Percentiles rank a stretch among this genome's conserved stretches.
phyloP scores from a whole-genome alignment of 352 stramenopile genomes.

The Lagenidium giganteum region DNA sequence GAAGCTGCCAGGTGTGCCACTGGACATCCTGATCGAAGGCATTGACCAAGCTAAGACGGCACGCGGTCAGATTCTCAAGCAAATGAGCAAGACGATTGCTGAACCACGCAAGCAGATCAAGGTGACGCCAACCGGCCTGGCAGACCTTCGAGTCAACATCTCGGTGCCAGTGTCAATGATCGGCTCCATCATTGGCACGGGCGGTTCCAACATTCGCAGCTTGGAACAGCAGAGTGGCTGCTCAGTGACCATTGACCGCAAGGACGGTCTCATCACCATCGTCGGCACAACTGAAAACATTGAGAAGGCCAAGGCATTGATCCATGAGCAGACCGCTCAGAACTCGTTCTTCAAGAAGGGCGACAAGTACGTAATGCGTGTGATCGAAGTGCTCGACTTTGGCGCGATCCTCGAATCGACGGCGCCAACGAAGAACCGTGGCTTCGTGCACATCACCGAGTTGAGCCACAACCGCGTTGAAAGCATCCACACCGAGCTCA shows the following conservation, averaged over 20 bases:
- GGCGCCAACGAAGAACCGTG: constrained; percentile 71
- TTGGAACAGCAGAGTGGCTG: constrained; percentile 62
- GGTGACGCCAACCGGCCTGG: constrained; percentile 24
- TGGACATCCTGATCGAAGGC: constrained; percentile 80
- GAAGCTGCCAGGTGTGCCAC: constrained; percentile 88
- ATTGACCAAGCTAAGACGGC: constrained; percentile 83
- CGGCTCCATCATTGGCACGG: constrained; percentile 67
- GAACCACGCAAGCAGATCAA: constrained; percentile 59
- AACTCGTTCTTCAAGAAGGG: constrained; percentile 82
- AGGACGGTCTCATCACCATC: constrained; percentile 84
- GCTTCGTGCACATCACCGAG: constrained; percentile 94
- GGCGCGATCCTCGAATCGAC: constrained; percentile 87
- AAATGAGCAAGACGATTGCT: constrained; percentile 76
- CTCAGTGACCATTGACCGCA: constrained; percentile 72
- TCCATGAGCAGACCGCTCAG: constrained; percentile 37
- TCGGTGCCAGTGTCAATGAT: constrained; percentile 45
- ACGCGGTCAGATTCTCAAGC: constrained; percentile 70
- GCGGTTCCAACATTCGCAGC: constrained; percentile 69
- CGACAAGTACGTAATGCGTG: constrained; percentile 87
- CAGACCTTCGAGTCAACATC: constrained; percentile 58
- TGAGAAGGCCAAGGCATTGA: constrained; percentile 68
- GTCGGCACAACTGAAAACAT: constrained; percentile 75
- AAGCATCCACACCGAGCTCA: constrained; percentile 57
- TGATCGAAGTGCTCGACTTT: constrained; percentile 95
- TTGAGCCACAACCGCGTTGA: constrained; percentile 61